A percentile compares a stretch with the other conserved stretches of the same genome.
phyloP scores from a whole-genome alignment of 331 rosid species.

The Arachis monticola region DNA sequence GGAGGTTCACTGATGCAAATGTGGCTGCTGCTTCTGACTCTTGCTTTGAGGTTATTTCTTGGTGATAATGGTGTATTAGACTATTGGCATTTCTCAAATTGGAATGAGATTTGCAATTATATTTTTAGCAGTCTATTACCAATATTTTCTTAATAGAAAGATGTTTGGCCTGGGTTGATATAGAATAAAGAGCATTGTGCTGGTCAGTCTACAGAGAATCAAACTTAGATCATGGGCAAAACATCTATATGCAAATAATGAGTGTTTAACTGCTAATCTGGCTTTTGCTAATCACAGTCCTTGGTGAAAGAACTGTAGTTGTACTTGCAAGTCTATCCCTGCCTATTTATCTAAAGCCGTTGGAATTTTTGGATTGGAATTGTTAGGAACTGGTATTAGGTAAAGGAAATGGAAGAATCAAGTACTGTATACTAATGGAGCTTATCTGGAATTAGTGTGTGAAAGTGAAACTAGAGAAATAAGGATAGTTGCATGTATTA shows the following conservation, averaged over 20 bases:
- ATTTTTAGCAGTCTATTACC: neutral
- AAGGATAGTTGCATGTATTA: too few species aligned
- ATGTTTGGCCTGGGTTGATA: neutral
- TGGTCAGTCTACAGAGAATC: neutral
- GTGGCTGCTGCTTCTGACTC: neutral
- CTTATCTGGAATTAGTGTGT: too few species aligned
- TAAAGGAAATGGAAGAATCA: too few species aligned
- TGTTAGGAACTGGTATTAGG: neutral
- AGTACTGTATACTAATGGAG: too few species aligned
- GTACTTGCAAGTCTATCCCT: neutral
- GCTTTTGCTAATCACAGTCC: neutral
- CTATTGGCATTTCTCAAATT: neutral
- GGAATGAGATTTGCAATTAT: neutral
- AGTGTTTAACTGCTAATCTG: conserved; percentile 6
- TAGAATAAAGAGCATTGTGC: neutral
- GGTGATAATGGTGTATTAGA: neutral
- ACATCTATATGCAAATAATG: neutral
- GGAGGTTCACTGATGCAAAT: conserved; percentile 12
- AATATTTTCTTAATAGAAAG: neutral
- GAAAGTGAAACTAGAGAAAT: too few species aligned
- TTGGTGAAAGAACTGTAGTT: neutral
- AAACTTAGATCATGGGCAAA: neutral
- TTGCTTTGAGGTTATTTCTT: neutral
- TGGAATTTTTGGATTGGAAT: conserved; percentile 1
- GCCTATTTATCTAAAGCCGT: conserved; percentile 13